Conservation (phyloP, 176 grass and related monocot species). For the Zea mays region DNA sequence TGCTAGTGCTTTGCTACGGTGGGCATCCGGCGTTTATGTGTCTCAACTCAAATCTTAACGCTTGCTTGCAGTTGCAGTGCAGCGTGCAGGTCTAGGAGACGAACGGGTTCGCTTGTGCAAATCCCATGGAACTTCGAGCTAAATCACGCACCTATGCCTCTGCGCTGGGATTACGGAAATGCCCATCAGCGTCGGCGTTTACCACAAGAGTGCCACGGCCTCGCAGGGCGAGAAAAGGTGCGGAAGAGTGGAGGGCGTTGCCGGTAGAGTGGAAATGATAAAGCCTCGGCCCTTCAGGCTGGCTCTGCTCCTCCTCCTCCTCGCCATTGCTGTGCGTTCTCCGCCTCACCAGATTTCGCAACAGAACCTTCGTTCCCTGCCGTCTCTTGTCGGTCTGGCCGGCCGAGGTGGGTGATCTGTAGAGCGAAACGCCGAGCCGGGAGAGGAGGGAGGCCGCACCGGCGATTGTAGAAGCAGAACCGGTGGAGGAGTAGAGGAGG, state of each 20-base stretch:
- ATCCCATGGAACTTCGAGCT: no score
- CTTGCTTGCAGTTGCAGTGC: no score
- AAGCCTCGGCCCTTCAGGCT: constrained; percentile 32
- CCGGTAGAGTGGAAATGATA: constrained; percentile 40
- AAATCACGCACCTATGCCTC: no score
- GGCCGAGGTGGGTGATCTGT: constrained; percentile 46
- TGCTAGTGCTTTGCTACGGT: not conserved
- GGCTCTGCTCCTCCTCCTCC: not conserved
- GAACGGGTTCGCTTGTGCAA: no score
- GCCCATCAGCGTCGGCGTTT: not conserved
- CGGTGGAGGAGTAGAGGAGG: constrained; percentile 8
- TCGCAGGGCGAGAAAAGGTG: not conserved
- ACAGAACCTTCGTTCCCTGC: constrained; percentile 13
- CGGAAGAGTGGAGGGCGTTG: constrained; percentile 13
- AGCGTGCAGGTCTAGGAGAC: no score
- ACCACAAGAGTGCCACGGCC: not conserved
- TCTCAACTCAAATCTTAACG: no score
- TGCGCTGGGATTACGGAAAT: not conserved
- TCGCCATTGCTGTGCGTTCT: constrained; percentile 51
- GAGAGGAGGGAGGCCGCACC: not conserved
- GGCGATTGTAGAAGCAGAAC: not conserved
- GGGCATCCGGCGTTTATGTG: not conserved
- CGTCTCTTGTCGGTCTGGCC: constrained; percentile 30
- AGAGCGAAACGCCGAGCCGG: constrained; percentile 5
- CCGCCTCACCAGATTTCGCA: constrained; percentile 31